These are phyloP conservation scores for Rubia balearica DNA, from an alignment of 305 asterid species.

Conservation along the genomic window DNA sequence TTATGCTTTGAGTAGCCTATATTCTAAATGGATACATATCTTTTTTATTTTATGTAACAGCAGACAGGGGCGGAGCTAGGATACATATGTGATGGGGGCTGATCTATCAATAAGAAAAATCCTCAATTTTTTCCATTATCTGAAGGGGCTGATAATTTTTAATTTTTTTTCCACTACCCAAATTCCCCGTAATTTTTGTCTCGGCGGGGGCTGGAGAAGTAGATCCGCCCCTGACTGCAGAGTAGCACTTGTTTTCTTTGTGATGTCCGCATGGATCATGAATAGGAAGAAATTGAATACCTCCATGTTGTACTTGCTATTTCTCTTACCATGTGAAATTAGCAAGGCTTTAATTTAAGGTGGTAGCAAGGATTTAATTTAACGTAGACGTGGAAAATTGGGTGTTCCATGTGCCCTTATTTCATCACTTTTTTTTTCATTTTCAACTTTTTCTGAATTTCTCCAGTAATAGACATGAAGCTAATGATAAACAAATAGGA, in stretches of 20 bases:
- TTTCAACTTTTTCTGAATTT: background rate
- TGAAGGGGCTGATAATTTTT: no score
- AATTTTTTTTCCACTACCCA: no score
- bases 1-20: background rate
- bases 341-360: background rate
- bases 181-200: no score
- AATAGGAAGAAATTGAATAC: background rate
- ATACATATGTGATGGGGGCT: no score
- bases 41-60: background rate
- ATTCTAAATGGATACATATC: background rate
- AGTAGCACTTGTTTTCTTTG: slow-evolving; percentile 1
- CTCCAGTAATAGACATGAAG: background rate
- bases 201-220: no score
- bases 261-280: background rate
- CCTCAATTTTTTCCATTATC: no score
- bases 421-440: background rate
- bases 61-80: background rate
- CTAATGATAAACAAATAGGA: background rate
- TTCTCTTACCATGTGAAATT: background rate
- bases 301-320: background rate
- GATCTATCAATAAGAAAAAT: no score
- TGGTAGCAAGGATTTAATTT: background rate
- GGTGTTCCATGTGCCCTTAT: background rate
- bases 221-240: background rate
- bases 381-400: background rate